These are phyloP conservation scores for Chimonanthus salicifolius DNA, from an alignment of 164 flowering plant genomes.

Conservation along the genomic window DNA sequence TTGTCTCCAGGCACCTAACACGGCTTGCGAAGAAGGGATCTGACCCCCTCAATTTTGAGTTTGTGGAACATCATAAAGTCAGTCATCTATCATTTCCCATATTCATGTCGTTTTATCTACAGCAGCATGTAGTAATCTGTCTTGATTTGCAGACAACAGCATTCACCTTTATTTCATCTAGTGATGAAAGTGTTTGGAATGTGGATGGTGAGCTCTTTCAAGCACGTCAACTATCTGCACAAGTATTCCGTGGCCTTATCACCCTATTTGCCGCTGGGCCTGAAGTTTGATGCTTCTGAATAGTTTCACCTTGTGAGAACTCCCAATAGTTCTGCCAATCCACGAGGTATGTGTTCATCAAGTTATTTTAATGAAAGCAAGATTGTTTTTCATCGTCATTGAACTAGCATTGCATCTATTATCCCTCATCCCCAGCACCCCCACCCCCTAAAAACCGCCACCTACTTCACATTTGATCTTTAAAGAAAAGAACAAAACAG, in stretches of 20 bases:
- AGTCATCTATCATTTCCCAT: slow-evolving; percentile 10
- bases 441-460: too few species aligned
- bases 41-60: slow-evolving; percentile 65
- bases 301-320: slow-evolving; percentile 4
- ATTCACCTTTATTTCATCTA: slow-evolving; percentile 74
- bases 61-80: slow-evolving; percentile 94
- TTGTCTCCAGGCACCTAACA: slow-evolving; percentile 72
- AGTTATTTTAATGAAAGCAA: background rate
- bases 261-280: slow-evolving; percentile 89
- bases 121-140: background rate
- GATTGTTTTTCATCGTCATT: background rate
- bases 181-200: slow-evolving; percentile 82
- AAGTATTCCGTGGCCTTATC: slow-evolving; percentile 82
- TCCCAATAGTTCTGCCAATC: background rate
- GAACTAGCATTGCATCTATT: too few species aligned
- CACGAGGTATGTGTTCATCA: background rate
- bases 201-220: slow-evolving; percentile 85
- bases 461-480: too few species aligned
- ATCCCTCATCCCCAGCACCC: too few species aligned
- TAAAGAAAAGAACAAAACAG: too few species aligned
- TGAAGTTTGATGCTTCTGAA: slow-evolving; percentile 21
- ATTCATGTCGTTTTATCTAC: background rate
- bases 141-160: slow-evolving; percentile 56
- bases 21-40: slow-evolving; percentile 79
- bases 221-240: slow-evolving; percentile 91